phyloP scores from a whole-genome alignment of 2,329 filamentous ascomycete species.

The Neofusicoccum sp. region DNA sequence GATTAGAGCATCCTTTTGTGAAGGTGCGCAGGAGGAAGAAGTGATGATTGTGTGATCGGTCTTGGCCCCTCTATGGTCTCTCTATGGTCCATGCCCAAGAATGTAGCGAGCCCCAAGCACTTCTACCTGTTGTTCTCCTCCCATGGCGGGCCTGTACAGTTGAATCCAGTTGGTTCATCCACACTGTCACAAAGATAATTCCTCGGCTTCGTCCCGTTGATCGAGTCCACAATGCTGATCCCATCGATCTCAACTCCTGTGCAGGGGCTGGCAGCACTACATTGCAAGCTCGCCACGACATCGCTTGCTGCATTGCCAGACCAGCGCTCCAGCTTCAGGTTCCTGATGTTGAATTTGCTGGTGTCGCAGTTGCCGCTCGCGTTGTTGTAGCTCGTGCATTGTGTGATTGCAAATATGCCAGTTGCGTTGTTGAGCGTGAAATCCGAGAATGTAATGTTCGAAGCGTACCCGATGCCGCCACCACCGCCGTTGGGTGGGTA shows the following conservation, averaged over 20 bases:
- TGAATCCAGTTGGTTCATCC: conserved; percentile 19
- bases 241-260: conserved; percentile 27
- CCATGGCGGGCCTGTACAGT: conserved; percentile 12
- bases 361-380: conserved; percentile 44
- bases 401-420: conserved; percentile 40
- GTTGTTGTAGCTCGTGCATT: conserved; percentile 44
- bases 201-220: conserved; percentile 23
- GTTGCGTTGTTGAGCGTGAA: conserved; percentile 33
- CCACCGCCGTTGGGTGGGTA: conserved; percentile 62
- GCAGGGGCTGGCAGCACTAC: conserved; percentile 32
- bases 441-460: conserved; percentile 43
- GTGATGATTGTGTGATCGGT: too few species aligned
- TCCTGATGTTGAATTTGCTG: conserved; percentile 43
- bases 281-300: conserved; percentile 31
- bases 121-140: conserved; percentile 16
- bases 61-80: too few species aligned
- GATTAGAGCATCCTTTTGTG: too few species aligned
- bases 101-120: too few species aligned
- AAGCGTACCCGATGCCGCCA: conserved; percentile 53
- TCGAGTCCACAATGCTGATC: conserved; percentile 26
- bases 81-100: too few species aligned
- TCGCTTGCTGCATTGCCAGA: conserved; percentile 32
- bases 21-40: too few species aligned
- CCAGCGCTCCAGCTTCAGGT: conserved; percentile 35
- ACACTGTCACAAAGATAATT: conserved; percentile 31